phyloP scores from a whole-genome alignment of 371 early-diverging fungal genomes.

The Saksenaea oblongispora region DNA sequence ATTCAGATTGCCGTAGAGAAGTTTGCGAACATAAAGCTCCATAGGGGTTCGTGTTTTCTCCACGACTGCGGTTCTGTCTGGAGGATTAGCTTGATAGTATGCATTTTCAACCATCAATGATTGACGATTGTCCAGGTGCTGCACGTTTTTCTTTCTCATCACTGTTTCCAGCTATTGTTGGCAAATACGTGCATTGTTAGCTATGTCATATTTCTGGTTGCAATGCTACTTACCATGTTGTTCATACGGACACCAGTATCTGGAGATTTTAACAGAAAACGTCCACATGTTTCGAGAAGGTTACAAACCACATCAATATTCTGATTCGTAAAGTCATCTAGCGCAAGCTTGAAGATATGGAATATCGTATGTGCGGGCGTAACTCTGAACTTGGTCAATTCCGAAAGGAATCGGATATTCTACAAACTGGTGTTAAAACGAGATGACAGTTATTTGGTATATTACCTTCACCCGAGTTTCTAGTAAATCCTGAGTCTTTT shows the following conservation, averaged over 20 bases:
- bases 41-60: slow-evolving; percentile 71
- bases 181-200: background rate
- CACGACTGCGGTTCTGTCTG: slow-evolving; percentile 60
- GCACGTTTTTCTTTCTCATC: slow-evolving; percentile 83
- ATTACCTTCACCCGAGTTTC: slow-evolving; percentile 76
- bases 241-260: slow-evolving; percentile 68
- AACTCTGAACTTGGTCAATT: slow-evolving; percentile 91
- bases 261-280: slow-evolving; percentile 80
- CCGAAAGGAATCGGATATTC: slow-evolving; percentile 86
- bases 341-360: slow-evolving; percentile 77
- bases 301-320: slow-evolving; percentile 87
- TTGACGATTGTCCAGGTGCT: slow-evolving; percentile 84
- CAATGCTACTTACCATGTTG: slow-evolving; percentile 51
- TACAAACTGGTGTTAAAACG: slow-evolving; percentile 14
- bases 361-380: slow-evolving; percentile 81
- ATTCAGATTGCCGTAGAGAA: slow-evolving; percentile 80
- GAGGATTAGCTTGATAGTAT: slow-evolving; percentile 88
- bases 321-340: slow-evolving; percentile 81
- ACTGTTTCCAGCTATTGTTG: slow-evolving; percentile 72
- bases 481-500: slow-evolving; percentile 68
- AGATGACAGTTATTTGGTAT: background rate
- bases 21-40: slow-evolving; percentile 85
- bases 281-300: slow-evolving; percentile 88
- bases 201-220: background rate
- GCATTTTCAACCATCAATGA: slow-evolving; percentile 92